A percentile compares a stretch with the other conserved stretches of the same genome.
phyloP scores from a whole-genome alignment of 495 filamentous ascomycete species.

The Elasticomyces elasticus region DNA sequence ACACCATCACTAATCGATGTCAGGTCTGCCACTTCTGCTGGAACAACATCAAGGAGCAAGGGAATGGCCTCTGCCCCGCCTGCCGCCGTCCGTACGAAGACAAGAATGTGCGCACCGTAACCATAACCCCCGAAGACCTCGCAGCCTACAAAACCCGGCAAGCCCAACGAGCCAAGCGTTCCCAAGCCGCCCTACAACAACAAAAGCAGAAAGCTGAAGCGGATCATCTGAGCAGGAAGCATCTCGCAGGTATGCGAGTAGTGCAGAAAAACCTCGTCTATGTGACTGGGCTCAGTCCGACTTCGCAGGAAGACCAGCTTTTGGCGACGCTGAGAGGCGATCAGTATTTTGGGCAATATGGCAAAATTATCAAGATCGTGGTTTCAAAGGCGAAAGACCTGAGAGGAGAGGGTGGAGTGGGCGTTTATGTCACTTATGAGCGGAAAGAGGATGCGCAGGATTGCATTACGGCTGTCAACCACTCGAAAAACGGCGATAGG shows the following conservation, averaged over 20 bases:
- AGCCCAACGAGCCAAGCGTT: conserved; percentile 81
- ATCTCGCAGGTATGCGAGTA: conserved; percentile 86
- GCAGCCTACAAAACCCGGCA: conserved; percentile 62
- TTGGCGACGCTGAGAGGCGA: conserved; percentile 74
- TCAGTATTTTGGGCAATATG: conserved; percentile 97
- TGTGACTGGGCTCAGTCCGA: conserved; percentile 86
- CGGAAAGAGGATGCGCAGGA: conserved; percentile 73
- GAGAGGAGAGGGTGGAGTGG: conserved; percentile 65
- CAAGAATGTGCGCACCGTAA: conserved; percentile 90
- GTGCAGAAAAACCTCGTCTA: conserved; percentile 99
- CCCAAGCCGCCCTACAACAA: conserved; percentile 82
- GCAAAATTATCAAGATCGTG: conserved; percentile 96
- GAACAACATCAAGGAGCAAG: conserved; percentile 93
- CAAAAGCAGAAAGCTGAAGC: conserved; percentile 93
- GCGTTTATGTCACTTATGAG: conserved; percentile 94
- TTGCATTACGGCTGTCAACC: conserved; percentile 87
- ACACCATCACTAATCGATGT: neutral
- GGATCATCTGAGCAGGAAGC: conserved; percentile 87
- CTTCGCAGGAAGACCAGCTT: conserved; percentile 81
- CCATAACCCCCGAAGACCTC: conserved; percentile 87
- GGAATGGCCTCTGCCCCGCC: conserved; percentile 92
- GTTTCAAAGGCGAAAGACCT: conserved; percentile 87
- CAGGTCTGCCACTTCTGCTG: conserved; percentile 99
- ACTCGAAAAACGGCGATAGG: conserved; percentile 80
- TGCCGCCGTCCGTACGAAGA: conserved; percentile 93